Percentiles rank a stretch among this genome's conserved stretches.
Conservation (phyloP, 1,139 yeast genomes). For the Blastobotrys ciferrii region DNA sequence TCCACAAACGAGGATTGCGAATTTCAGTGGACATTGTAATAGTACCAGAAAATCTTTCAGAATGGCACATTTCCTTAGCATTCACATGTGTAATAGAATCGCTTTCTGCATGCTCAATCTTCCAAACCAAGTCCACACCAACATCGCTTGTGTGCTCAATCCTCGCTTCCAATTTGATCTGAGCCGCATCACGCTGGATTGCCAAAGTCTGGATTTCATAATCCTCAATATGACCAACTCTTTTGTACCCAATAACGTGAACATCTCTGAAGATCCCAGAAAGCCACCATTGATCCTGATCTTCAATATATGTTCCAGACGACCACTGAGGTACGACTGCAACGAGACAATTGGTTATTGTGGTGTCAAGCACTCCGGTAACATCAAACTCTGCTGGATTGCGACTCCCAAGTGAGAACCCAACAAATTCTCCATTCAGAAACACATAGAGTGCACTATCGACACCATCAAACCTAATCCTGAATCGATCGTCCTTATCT, state of each 20-base stretch:
- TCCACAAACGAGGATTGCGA: constrained; percentile 34
- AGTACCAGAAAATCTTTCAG: not conserved
- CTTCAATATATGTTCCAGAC: constrained; percentile 38
- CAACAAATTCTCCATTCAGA: constrained; percentile 35
- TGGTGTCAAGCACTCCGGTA: constrained; percentile 3
- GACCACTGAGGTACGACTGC: constrained; percentile 41
- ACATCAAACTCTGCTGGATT: constrained; percentile 37
- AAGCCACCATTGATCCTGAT: constrained; percentile 43
- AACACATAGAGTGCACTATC: constrained; percentile 38
- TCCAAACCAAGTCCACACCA: constrained; percentile 8
- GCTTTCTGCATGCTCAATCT: not conserved
- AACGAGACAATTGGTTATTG: constrained; percentile 18
- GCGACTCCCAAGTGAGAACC: constrained; percentile 38
- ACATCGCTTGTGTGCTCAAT: constrained; percentile 8
- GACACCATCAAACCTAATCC: constrained; percentile 38
- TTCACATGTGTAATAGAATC: constrained; percentile 2
- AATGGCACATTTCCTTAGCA: constrained; percentile 4
- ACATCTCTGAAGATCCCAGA: constrained; percentile 36
- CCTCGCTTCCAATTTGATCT: constrained; percentile 11
- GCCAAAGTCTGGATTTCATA: constrained; percentile 20
- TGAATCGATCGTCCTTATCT: constrained; percentile 16
- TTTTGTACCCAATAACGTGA: constrained; percentile 19
- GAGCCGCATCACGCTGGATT: constrained; percentile 11
- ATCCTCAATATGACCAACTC: constrained; percentile 26
- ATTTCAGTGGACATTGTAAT: constrained; percentile 10